Conservation (phyloP, 2,329 filamentous ascomycete species). For the Akanthomyces muscarius region DNA sequence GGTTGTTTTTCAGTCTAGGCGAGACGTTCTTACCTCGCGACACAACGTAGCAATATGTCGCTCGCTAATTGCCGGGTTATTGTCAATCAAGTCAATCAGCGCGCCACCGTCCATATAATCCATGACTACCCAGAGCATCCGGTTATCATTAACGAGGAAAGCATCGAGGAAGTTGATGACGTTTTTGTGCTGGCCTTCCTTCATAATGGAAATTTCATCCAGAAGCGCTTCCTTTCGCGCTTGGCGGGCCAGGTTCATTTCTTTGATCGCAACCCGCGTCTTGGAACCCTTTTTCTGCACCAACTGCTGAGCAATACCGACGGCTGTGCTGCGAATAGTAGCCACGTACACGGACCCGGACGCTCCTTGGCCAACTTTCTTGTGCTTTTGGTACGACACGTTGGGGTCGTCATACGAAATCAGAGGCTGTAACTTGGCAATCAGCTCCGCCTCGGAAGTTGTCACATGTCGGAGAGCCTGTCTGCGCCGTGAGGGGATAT, state of each 20-base stretch:
- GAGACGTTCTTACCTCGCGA: slow-evolving; percentile 66
- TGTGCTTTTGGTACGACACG: slow-evolving; percentile 95
- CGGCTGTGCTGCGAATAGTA: slow-evolving; percentile 82
- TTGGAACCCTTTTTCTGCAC: slow-evolving; percentile 74
- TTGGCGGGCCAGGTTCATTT: slow-evolving; percentile 98
- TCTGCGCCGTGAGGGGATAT: slow-evolving; percentile 9
- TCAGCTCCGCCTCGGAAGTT: slow-evolving; percentile 95
- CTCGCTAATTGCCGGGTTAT: slow-evolving; percentile 88
- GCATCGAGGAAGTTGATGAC: slow-evolving; percentile 99
- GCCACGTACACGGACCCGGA: slow-evolving; percentile 99
- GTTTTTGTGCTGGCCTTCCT: slow-evolving; percentile 95
- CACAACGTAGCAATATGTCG: slow-evolving; percentile 98
- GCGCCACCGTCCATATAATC: slow-evolving; percentile 99
- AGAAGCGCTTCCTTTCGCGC: slow-evolving; percentile 97
- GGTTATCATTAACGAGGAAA: slow-evolving; percentile 89
- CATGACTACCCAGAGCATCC: slow-evolving; percentile 99
- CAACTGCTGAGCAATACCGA: slow-evolving; percentile 76
- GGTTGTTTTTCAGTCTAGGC: slow-evolving; percentile 20
- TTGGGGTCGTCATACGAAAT: slow-evolving; percentile 94
- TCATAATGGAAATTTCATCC: slow-evolving; percentile 99
- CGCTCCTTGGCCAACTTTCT: slow-evolving; percentile 98
- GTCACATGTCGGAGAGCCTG: slow-evolving; percentile 40
- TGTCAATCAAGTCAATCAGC: slow-evolving; percentile 96
- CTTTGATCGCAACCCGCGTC: slow-evolving; percentile 95
- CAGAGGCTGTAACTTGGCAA: slow-evolving; percentile 89